Evolutionary conservation across 148 eudicot species (phyloP).

Genomic region (Amaranthus palmeri): DNA sequence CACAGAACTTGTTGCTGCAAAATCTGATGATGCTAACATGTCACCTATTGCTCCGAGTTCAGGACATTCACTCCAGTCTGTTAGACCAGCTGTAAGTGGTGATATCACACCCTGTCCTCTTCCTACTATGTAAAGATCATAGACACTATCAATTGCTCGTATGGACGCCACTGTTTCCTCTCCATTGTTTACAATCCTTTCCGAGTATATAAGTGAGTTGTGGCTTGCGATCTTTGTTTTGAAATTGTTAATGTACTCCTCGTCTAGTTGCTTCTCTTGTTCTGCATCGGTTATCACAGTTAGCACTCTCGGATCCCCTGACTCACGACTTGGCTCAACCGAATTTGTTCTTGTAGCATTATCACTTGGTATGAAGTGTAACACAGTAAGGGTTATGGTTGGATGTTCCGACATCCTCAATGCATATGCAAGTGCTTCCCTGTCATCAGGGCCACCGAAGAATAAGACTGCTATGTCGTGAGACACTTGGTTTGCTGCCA

Average conservation of each 20-base stretch:
- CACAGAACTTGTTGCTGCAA: conserved; percentile 57
- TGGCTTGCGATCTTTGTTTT: conserved; percentile 33
- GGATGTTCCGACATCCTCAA: conserved; percentile 57
- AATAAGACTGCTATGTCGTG: conserved; percentile 48
- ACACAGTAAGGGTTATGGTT: conserved; percentile 37
- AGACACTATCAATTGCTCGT: conserved; percentile 46
- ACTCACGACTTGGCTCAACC: conserved; percentile 28
- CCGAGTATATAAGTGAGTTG: conserved; percentile 38
- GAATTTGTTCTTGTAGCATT: conserved; percentile 26
- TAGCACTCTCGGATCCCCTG: conserved; percentile 33
- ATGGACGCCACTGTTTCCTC: conserved; percentile 75
- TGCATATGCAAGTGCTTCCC: conserved; percentile 62
- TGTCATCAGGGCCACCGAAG: conserved; percentile 59
- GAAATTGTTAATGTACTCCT: conserved; percentile 54
- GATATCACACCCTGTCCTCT: conserved; percentile 68
- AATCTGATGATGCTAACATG: conserved; percentile 75
- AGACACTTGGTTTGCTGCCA: conserved; percentile 32
- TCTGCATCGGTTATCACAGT: conserved; percentile 52
- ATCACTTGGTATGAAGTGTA: conserved; percentile 49
- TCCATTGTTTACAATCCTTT: conserved; percentile 57
- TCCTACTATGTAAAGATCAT: conserved; percentile 76
- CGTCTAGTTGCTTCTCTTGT: conserved; percentile 53
- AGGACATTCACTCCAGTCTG: conserved; percentile 95
- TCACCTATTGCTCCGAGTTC: conserved; percentile 91
- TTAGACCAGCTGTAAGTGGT: conserved; percentile 81